Percentiles rank a stretch among this genome's conserved stretches.
Conservation (phyloP, 2,329 filamentous ascomycete species). For the Coniochaeta sp. region DNA sequence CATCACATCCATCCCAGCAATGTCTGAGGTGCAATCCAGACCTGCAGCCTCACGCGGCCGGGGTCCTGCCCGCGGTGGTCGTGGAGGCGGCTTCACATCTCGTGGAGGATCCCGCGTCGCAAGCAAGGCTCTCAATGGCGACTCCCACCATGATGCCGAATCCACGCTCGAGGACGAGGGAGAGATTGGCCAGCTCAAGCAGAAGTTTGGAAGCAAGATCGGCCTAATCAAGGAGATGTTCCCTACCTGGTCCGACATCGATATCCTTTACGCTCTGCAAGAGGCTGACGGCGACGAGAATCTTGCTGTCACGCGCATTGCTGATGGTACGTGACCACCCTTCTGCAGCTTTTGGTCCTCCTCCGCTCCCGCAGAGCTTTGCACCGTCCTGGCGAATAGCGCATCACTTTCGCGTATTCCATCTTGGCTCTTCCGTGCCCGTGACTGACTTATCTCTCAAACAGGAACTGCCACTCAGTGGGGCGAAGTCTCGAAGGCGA, state of each 20-base stretch:
- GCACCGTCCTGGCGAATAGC: not conserved
- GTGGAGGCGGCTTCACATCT: slow-evolving; percentile 65
- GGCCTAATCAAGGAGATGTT: slow-evolving; percentile 85
- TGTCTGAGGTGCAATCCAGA: slow-evolving; percentile 93
- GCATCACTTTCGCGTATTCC: not conserved
- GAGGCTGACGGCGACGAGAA: slow-evolving; percentile 78
- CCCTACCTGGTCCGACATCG: slow-evolving; percentile 90
- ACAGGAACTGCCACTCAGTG: slow-evolving; percentile 74
- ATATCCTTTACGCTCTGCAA: slow-evolving; percentile 85
- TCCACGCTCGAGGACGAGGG: slow-evolving; percentile 70
- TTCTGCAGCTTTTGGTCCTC: not conserved
- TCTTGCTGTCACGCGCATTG: slow-evolving; percentile 68
- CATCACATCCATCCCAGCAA: slow-evolving; percentile 38
- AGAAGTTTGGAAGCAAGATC: slow-evolving; percentile 75
- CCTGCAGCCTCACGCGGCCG: slow-evolving; percentile 78
- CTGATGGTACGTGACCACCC: slow-evolving; percentile 52
- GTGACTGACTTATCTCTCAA: slow-evolving; percentile 9
- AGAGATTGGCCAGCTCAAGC: slow-evolving; percentile 87
- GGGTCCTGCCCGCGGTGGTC: slow-evolving; percentile 80
- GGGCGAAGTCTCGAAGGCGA: slow-evolving; percentile 74
- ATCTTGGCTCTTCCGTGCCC: not conserved
- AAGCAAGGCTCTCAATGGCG: slow-evolving; percentile 58
- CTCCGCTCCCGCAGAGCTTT: not conserved
- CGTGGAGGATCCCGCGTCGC: slow-evolving; percentile 63
- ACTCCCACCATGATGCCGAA: slow-evolving; percentile 55